These are phyloP conservation scores for Crithidia sp. DNA, from an alignment of 208 protist species.

Conservation along the genomic window DNA sequence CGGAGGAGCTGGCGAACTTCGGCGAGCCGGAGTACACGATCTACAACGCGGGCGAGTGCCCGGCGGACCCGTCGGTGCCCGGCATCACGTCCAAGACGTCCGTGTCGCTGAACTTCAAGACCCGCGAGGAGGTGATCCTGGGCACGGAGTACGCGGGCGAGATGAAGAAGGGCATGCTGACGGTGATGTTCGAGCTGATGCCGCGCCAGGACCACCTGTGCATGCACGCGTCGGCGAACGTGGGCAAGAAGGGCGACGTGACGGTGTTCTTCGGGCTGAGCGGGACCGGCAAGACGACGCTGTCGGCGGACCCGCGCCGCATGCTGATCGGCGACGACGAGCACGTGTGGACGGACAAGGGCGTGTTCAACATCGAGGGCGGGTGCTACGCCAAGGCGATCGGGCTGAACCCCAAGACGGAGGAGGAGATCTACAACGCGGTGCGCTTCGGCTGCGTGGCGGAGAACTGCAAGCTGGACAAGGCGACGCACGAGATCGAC, in stretches of 20 bases:
- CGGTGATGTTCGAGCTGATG: conserved; percentile 97
- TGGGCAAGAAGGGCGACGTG: conserved; percentile 76
- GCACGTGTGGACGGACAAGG: conserved; percentile 91
- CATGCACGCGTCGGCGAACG: conserved; percentile 94
- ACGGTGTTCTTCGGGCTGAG: conserved; percentile 92
- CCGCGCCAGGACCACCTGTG: conserved; percentile 92
- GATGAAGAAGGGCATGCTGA: conserved; percentile 99
- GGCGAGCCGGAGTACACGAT: conserved; percentile 96
- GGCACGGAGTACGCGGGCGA: conserved; percentile 97
- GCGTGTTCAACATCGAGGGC: conserved; percentile 94
- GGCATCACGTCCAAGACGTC: conserved; percentile 80
- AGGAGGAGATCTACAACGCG: conserved; percentile 94
- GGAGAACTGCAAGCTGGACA: conserved; percentile 89
- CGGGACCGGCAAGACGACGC: conserved; percentile 94
- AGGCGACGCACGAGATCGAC: conserved; percentile 78
- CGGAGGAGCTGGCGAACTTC: conserved; percentile 90
- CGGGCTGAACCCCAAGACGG: conserved; percentile 84
- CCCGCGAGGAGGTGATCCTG: conserved; percentile 93
- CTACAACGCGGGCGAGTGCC: conserved; percentile 94
- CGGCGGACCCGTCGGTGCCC: conserved; percentile 88
- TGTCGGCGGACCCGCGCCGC: conserved; percentile 88
- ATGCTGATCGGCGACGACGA: conserved; percentile 94
- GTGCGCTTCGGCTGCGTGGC: conserved; percentile 86
- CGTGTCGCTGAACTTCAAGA: conserved; percentile 87
- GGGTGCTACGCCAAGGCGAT: conserved; percentile 95